Evolutionary conservation across 2,329 filamentous ascomycete species (phyloP), one percentile per base, ranked within the genome.

Genomic region (Beauveria caledonica): DNA sequence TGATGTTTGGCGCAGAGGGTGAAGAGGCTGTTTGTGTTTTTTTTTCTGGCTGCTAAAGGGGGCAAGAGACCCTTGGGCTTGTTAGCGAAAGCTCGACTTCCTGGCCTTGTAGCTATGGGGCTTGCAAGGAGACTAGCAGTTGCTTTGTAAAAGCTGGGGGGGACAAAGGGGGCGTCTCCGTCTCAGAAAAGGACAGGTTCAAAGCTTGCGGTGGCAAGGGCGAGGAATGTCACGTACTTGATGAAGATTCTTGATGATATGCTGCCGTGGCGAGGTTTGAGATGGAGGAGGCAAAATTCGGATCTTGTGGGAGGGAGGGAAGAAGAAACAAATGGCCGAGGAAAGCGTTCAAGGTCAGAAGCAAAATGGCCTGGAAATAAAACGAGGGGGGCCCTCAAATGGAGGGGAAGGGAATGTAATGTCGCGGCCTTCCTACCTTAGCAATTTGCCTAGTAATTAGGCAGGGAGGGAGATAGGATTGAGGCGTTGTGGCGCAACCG

Each of bases 21-120:
- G 40, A 48, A 27, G 29, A 42, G 29, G 40, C 17, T 40, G 50
- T 40, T 53, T 59, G 56, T 44, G 36, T 51, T 48, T 60, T 60
- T 60, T 60, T 53, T 54, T 36, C 17, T n/a, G 9, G 50, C 33
- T 60, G 50, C 58, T 36, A 49, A 60, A 49, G 58, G 58, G 56
- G 58, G 58, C 58, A 60, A 54, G 58, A 54, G 50, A 60, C 50
- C 58, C 58, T 53, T 60, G 50, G 50, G 49, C 19, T 29, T 54
- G 58, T 60, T 54, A 54, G 49, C 49, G 58, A 53, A 51, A 60
- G 58, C 58, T 60, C 33, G 33, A 36, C 11, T 36, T 36, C 23
- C 42, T 23, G 33, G 29, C 5, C 19, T 42, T 21, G 29, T 23
- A 36, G 11, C 33, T 36, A 44, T 25, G 48, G 29, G 42, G 58